Base-by-base conservation (phyloP, 1,284 basidiomycete species). In the Anthracocystis walkeri region DNA sequence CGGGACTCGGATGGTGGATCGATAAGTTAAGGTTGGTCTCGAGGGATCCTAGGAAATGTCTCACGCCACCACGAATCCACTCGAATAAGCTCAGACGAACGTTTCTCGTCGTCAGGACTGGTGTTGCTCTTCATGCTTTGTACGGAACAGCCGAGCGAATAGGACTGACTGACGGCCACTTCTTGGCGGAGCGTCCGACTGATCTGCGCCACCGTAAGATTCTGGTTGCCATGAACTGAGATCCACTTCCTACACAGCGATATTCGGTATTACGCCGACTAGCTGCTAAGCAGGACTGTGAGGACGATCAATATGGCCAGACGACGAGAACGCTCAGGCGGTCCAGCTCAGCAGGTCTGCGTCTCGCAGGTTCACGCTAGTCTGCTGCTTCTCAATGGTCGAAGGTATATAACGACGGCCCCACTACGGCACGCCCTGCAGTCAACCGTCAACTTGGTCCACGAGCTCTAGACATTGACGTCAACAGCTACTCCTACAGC, bases 351-450 rank as follows among this genome's bases (percentile, higher is more conserved):
- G 18, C 27, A 31, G 5, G 4, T 10, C 12, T 10, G 27, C 16
- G 27, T 33, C 48, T 49, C 29, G 7, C 18, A 3, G 27, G 27
- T n/a, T 18, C 29, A 8, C 4, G 6, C 29, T 20, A n/a, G n/a
- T 8, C 1, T 14, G n/a, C n/a, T 3, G 4, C 31, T 4, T 2
- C 29, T 49, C n/a, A 5, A n/a, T 12, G 5, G 12, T 12, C 21
- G 8, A 38, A 51, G 35, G 50, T 25, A 38, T 51, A 51, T 51
- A 51, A 51, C 8, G 7, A 21, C 33, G 20, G 12, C 11, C 50
- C 12, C 33, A 11, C 35, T 8, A 35, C 21, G 18, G n/a, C 27
- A 12, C 48, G 7, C n/a, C 23, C 48, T 31, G 21, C 49, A 11
- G 8, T 20, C 14, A 11, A 38, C 21, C 12, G 14, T 40, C 35